Percentiles rank a stretch among this genome's conserved stretches.
Conservation (phyloP, 805 yeast species). For the Saccharomycopsis fibuligera region DNA sequence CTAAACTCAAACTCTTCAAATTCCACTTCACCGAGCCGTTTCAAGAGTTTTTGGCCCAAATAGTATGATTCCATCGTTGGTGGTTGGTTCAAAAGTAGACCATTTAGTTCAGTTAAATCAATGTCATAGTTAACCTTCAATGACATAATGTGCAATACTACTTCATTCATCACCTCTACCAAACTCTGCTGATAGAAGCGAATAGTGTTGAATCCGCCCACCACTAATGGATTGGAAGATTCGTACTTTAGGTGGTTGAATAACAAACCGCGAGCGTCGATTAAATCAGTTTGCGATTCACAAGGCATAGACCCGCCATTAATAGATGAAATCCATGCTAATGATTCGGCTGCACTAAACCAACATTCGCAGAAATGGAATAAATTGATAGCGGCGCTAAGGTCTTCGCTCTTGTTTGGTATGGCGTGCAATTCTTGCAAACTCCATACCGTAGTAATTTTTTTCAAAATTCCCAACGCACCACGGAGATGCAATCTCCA, state of each 20-base stretch:
- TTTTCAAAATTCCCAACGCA: constrained; percentile 10
- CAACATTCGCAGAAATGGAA: constrained; percentile 16
- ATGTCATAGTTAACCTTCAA: constrained; percentile 4
- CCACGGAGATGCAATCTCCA: constrained; percentile 18
- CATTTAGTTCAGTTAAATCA: constrained; percentile 11
- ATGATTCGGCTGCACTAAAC: constrained; percentile 14
- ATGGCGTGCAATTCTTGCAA: neutral
- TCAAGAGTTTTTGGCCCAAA: constrained; percentile 3
- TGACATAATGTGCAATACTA: constrained; percentile 12
- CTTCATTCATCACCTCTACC: constrained; percentile 14
- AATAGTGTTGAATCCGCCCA: constrained; percentile 12
- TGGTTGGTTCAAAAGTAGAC: constrained; percentile 2
- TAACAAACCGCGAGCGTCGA: constrained; percentile 1
- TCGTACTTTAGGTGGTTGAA: constrained; percentile 4
- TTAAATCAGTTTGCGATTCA: neutral
- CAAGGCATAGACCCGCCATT: constrained; percentile 12
- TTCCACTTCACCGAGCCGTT: neutral
- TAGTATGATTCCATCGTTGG: constrained; percentile 6
- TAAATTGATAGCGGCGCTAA: constrained; percentile 13
- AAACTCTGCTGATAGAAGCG: constrained; percentile 10
- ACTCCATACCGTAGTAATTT: constrained; percentile 3
- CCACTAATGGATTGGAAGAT: constrained; percentile 5
- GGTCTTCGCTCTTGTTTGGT: neutral
- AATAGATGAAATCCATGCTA: constrained; percentile 17
- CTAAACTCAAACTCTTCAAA: neutral